These are phyloP conservation scores for Hypoxylon sp. DNA, from an alignment of 2,329 filamentous ascomycete species.

Conservation along the genomic window DNA sequence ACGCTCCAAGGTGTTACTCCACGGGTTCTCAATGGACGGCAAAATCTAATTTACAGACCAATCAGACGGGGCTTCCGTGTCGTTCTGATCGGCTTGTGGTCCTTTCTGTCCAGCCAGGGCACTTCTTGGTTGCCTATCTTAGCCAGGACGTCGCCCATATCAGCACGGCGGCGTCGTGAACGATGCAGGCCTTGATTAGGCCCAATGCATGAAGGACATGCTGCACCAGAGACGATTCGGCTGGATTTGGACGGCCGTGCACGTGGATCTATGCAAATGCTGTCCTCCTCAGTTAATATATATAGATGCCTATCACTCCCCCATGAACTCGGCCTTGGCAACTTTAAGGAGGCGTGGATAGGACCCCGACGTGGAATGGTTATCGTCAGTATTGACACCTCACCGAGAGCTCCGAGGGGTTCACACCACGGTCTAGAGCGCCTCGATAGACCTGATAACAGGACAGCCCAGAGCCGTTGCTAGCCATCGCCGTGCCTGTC, in stretches of 20 bases:
- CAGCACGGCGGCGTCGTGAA: slow-evolving; percentile 14
- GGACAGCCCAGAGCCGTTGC: slow-evolving; percentile 30
- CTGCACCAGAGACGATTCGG: slow-evolving; percentile 14
- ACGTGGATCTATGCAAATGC: slow-evolving; percentile 30
- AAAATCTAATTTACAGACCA: slow-evolving; percentile 40
- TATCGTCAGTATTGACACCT: slow-evolving; percentile 25
- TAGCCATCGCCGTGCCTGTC: slow-evolving; percentile 28
- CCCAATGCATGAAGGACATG: slow-evolving; percentile 17
- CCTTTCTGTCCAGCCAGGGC: slow-evolving; percentile 25
- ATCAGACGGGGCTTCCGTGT: slow-evolving; percentile 25
- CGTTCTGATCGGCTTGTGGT: slow-evolving; percentile 26
- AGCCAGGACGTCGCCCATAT: slow-evolving; percentile 24
- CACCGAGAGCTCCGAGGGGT: slow-evolving; percentile 28
- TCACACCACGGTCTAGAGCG: slow-evolving; percentile 29
- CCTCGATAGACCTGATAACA: slow-evolving; percentile 20
- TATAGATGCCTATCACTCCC: slow-evolving; percentile 29
- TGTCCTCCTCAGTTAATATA: slow-evolving; percentile 33
- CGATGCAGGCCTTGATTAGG: slow-evolving; percentile 23
- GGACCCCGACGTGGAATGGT: slow-evolving; percentile 20
- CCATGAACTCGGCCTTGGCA: slow-evolving; percentile 26
- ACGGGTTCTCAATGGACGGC: slow-evolving; percentile 35
- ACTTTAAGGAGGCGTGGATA: slow-evolving; percentile 21
- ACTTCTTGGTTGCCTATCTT: slow-evolving; percentile 31
- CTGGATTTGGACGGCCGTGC: slow-evolving; percentile 32
- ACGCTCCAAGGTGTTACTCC: slow-evolving; percentile 19